These are phyloP conservation scores for Leucocoprinus birnbaumii DNA, from an alignment of 768 basidiomycete genomes.

Conservation along the genomic window DNA sequence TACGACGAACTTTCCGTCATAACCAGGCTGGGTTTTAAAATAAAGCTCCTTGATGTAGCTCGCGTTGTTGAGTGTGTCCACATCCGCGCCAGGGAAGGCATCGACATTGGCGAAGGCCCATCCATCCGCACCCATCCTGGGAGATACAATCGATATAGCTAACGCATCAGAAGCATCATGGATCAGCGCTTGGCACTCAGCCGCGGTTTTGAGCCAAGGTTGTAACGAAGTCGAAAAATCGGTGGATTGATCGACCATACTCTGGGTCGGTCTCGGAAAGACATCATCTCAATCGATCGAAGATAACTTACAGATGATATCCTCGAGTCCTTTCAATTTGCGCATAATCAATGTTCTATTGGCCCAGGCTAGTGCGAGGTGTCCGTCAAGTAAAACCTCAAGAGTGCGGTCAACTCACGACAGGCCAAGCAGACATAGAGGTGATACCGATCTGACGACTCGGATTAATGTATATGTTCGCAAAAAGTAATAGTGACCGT, in stretches of 20 bases:
- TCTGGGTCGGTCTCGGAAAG: too few relatives aligned
- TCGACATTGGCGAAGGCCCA: constrained; percentile 84
- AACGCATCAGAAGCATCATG: background rate
- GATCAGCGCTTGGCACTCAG: too few relatives aligned
- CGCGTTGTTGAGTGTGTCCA: constrained; percentile 68
- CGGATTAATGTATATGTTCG: background rate
- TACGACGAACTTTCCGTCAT: constrained; percentile 55
- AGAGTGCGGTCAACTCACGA: constrained; percentile 43
- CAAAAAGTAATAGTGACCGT: background rate
- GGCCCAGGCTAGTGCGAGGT: constrained; percentile 79
- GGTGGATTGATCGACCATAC: too few relatives aligned
- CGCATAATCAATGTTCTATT: constrained; percentile 86
- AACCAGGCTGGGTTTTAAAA: constrained; percentile 67
- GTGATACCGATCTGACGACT: constrained; percentile 74
- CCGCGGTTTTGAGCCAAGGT: too few relatives aligned
- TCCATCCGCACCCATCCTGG: constrained; percentile 78
- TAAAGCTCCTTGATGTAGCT: constrained; percentile 86
- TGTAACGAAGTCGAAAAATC: too few relatives aligned
- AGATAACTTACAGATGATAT: constrained; percentile 62
- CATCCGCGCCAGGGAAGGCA: constrained; percentile 68
- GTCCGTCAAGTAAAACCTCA: constrained; percentile 5
- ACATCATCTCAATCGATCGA: background rate
- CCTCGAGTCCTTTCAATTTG: constrained; percentile 89
- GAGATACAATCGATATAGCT: constrained; percentile 84
- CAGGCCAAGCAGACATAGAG: constrained; percentile 89